Base-by-base conservation (phyloP, 306 rosid species). In the Quercus gilva region DNA sequence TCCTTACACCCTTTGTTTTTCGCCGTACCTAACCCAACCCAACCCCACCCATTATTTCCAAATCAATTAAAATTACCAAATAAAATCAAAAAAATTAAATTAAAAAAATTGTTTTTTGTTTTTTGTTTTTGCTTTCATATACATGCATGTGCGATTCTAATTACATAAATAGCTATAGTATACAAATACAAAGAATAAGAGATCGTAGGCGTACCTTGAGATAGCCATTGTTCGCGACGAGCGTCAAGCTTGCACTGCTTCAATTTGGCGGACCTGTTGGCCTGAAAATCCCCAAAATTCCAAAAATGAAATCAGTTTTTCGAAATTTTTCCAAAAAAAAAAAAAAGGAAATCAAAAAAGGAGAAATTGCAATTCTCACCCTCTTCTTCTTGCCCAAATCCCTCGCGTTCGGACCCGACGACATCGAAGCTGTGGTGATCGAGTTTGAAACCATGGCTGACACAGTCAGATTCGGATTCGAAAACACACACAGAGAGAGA, bases 151-250 rank as follows among this genome's bases (percentile, higher is more conserved):
- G 45, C 0, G 45, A 41, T 53, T 45, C 13, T 10, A 13, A 18
- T 21, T 2, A 53, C n/a, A 63, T 21, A 25, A 25, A 31, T 67
- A 12, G 19, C 6, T 23, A 26, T 49, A 9, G 59, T 51, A 23
- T 19, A 26, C 1, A n/a, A 58, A 23, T 14, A 26, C 3, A n/a
- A 1, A 53, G 6, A 19, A 41, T 53, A 13, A 67, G 41, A 85
- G 81, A 78, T 78, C 60, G 69, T 51, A 5, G 17, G n/a, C 84
- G 10, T 83, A 95, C 99, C 94, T 87, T 91, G 97, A 37, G 96
- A 88, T 49, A 95, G 87, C 99, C 98, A 95, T 84, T 95, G 99
- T 79, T 95, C 99, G 23, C 99, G 97, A 77, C 99, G 99, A 58
- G 91, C 98, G 71, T 95, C 98, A 75, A 93, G 93, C 88, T 95